Evolutionary conservation across 495 filamentous ascomycete species (phyloP).

Genomic region (Hypomontagnella submonticulosa): DNA sequence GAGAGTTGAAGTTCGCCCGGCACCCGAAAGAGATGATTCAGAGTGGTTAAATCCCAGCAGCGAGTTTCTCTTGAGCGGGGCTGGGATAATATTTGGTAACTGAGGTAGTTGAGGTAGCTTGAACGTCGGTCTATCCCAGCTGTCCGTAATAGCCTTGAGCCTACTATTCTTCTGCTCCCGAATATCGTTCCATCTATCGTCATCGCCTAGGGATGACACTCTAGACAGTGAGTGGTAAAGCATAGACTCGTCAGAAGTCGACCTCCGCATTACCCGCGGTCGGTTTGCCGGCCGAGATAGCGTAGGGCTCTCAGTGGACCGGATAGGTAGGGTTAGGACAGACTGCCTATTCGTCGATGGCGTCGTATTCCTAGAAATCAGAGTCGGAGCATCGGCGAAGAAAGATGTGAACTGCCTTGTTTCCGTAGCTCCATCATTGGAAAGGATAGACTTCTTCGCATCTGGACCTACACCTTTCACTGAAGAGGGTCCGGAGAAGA

Average conservation of each 20-base stretch:
- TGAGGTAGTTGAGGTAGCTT: slow-evolving; percentile 71
- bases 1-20: slow-evolving; percentile 17
- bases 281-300: slow-evolving; percentile 41
- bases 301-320: slow-evolving; percentile 25
- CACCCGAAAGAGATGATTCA: slow-evolving; percentile 28
- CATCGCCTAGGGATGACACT: slow-evolving; percentile 86
- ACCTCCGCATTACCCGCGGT: slow-evolving; percentile 62
- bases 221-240: slow-evolving; percentile 74
- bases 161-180: slow-evolving; percentile 84
- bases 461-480: slow-evolving; percentile 35
- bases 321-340: slow-evolving; percentile 47
- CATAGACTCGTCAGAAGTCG: slow-evolving; percentile 80
- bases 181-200: slow-evolving; percentile 82
- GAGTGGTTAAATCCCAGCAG: slow-evolving; percentile 40
- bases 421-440: slow-evolving; percentile 42
- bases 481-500: slow-evolving; percentile 54
- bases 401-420: slow-evolving; percentile 39
- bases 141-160: slow-evolving; percentile 92
- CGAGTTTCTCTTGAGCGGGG: slow-evolving; percentile 52
- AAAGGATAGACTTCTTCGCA: slow-evolving; percentile 19
- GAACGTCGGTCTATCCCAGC: slow-evolving; percentile 78
- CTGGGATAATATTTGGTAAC: slow-evolving; percentile 67
- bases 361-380: slow-evolving; percentile 36
- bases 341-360: slow-evolving; percentile 48
- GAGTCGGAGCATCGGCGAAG: slow-evolving; percentile 29